phyloP scores from a whole-genome alignment of 2,329 filamentous ascomycete genomes.

The Penicillium verrucosum region DNA sequence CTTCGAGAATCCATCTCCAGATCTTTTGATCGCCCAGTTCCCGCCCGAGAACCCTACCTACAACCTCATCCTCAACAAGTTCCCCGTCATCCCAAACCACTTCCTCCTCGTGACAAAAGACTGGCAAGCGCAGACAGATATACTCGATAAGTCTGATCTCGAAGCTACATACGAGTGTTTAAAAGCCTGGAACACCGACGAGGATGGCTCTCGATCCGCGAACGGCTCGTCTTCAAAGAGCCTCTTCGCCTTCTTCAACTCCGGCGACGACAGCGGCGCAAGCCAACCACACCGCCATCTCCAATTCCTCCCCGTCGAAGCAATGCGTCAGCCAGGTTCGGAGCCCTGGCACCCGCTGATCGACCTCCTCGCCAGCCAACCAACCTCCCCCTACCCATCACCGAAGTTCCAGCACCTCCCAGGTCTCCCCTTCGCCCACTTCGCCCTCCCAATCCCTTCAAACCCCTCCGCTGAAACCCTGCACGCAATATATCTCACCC shows the following conservation, averaged over 20 bases:
- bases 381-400: conserved; percentile 12
- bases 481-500: conserved; percentile 39
- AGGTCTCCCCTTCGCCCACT: conserved; percentile 52
- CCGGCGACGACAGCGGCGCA: conserved; percentile 47
- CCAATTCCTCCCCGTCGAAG: conserved; percentile 48
- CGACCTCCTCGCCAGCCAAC: conserved; percentile 32
- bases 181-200: conserved; percentile 35
- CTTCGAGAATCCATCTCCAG: conserved; percentile 43
- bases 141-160: conserved; percentile 45
- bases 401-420: conserved; percentile 23
- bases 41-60: conserved; percentile 37
- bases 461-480: conserved; percentile 40
- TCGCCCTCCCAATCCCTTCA: conserved; percentile 41
- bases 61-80: conserved; percentile 48
- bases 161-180: conserved; percentile 43
- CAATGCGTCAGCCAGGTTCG: conserved; percentile 38
- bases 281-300: conserved; percentile 49
- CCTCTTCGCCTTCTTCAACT: conserved; percentile 51
- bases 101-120: conserved; percentile 49
- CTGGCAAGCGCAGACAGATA: conserved; percentile 44
- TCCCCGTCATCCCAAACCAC: conserved; percentile 48
- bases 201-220: background rate
- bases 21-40: conserved; percentile 43
- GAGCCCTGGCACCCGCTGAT: conserved; percentile 50
- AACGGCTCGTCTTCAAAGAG: conserved; percentile 14